Evolutionary conservation across 225 moss, liverwort and hornwort genomes (phyloP), one percentile per base, ranked within the genome.

Genomic region (Polytrichum commune): DNA sequence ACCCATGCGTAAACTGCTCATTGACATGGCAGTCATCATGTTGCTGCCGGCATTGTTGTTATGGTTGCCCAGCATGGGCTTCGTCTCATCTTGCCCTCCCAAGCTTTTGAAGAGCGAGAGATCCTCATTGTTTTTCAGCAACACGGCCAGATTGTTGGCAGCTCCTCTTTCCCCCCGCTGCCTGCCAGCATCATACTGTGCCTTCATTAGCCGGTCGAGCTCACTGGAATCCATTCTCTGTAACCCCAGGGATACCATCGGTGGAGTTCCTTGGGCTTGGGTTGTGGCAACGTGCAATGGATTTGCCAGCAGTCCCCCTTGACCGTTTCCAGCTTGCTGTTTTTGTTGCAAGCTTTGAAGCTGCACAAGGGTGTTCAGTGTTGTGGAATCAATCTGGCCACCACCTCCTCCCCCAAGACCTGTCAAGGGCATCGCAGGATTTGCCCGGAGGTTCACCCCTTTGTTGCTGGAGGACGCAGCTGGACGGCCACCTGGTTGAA

Each of bases 401-500:
- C 82, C 61, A 8, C 70, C 77, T 20, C 57, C 64, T 29, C 75
- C 83, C 23, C 78, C 57, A 62, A 54, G 68, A 46, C 16, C 13
- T 2, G 62, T 18, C 53, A 83, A 81, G 46, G 46, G 46, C 46
- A 46, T 46, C 46, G 13, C 46, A 8, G 46, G 46, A 46, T 46
- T 46, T 13, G 46, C 46, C 10, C 46, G 13, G 16, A 88, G 76
- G 68, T 73, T 93, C 5, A 83, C 35, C 38, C 83, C 88, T 81
- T 92, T 98, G 54, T 82, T 64, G 70, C 79, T 82, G 29, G 89
- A 84, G 38, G 90, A 69, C 13, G 86, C 89, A 32, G 88, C 80
- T n/a, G 89, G 90, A n/a, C 94, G 83, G 18, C 97, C 97, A 57
- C 97, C 97, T 1, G 97, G 97, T 83, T 94, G 97, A 38, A 98